Evolutionary conservation across 768 basidiomycete genomes (phyloP).

Genomic region (Lactarius indigo): DNA sequence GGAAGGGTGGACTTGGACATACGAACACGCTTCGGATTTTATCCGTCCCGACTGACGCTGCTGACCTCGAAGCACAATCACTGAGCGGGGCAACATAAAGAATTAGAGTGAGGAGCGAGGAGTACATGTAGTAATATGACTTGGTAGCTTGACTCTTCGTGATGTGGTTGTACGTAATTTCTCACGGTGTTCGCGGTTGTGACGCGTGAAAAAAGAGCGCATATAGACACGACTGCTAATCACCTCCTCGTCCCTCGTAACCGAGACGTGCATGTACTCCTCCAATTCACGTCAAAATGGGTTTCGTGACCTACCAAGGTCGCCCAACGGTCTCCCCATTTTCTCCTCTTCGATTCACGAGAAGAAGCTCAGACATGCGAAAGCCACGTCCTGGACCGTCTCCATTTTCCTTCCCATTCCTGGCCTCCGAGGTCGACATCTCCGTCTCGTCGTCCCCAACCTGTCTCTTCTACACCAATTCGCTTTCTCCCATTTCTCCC

Average conservation of each 20-base stretch:
- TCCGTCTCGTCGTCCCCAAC: constrained; percentile 60
- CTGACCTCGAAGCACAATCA: constrained; percentile 73
- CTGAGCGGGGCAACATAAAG: constrained; percentile 34
- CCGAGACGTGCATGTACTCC: constrained; percentile 39
- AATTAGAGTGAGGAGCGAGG: constrained; percentile 14
- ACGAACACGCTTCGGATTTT: constrained; percentile 88
- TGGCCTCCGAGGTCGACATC: constrained; percentile 49
- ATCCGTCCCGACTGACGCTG: constrained; percentile 75
- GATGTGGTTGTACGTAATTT: not conserved
- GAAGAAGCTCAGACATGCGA: constrained; percentile 52
- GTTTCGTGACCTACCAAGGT: constrained; percentile 41
- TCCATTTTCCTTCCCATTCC: constrained; percentile 59
- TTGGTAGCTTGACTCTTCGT: not conserved
- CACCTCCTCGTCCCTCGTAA: not conserved
- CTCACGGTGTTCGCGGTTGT: not conserved
- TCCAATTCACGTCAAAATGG: constrained; percentile 46
- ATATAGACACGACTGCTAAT: not conserved
- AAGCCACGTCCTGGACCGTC: constrained; percentile 52
- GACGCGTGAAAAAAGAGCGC: not conserved
- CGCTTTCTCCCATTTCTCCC: constrained; percentile 53
- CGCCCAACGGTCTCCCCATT: constrained; percentile 43
- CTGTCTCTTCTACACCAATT: constrained; percentile 56
- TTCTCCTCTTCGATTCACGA: constrained; percentile 62
- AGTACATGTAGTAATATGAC: not conserved
- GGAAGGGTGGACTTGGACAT: constrained; percentile 97